Evolutionary conservation across 192 early-diverging fungal genomes (phyloP), one percentile per base, ranked within the genome.

Genomic region (Rhizophagus clarus): DNA sequence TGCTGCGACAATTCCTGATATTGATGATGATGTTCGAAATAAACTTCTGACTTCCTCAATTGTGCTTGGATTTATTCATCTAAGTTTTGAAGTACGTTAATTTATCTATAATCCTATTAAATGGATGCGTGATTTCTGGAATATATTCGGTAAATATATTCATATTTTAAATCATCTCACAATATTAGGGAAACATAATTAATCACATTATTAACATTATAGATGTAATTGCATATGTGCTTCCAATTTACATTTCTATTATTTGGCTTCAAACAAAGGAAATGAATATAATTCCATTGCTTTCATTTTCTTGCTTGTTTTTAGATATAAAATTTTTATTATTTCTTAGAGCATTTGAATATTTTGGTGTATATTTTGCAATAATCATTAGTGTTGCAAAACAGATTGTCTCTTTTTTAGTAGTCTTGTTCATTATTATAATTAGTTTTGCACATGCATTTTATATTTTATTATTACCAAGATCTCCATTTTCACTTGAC

Each of bases 271-370:
- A 10, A 12, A 28, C 1, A 45, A 45, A 11, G 1, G 42, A 45
- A 12, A 45, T 45, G 11, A 45, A 72, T 72, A 31, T 20, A 24
- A 51, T 22, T 4, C 47, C 24, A 17, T 24, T 40, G 24, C 11
- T 51, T 0, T 42, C 71, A 11, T 12, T 72, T 22, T 45, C 71
- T 24, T 15, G 11, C 28, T n/a, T 72, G n/a, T 29, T 72, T n/a
- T 28, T 72, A 12, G 37, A 51, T n/a, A 17, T 72, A 5, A 72
- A 45, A 72, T 51, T 72, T 45, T 24, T 72, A 4, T 26, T 72
- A 22, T 72, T 72, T 31, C 14, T 72, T 26, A 37, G 71, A 24
- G 42, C 71, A 15, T 45, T 72, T 45, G 71, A 72, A 72, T 72
- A 47, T 11, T 72, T 72, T 49, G 71, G 71, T 47, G 28, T 45